phyloP scores from a whole-genome alignment of 73 alveolate genomes.

The Blepharisma japonicum region DNA sequence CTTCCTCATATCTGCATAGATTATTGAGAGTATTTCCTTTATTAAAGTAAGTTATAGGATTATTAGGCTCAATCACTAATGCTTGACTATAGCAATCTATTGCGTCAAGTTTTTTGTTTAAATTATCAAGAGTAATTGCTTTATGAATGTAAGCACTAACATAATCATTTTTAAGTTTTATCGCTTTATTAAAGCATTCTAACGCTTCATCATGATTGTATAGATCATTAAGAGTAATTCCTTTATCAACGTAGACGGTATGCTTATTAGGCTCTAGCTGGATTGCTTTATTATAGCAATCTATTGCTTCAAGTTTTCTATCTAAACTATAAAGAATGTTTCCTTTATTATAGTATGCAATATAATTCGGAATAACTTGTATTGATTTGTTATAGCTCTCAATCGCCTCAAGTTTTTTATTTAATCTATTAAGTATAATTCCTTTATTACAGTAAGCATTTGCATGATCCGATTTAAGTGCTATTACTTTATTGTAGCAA shows the following conservation, averaged over 20 bases:
- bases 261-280: not conserved
- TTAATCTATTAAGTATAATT: not conserved
- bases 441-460: not conserved
- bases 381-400: not conserved
- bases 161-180: not conserved
- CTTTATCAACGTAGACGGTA: not conserved
- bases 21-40: not conserved
- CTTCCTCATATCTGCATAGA: not conserved
- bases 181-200: conserved; percentile 10
- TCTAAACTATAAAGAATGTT: not conserved
- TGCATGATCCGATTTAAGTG: not conserved
- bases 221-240: not conserved
- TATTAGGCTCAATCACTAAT: not conserved
- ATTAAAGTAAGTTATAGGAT: conserved; percentile 20
- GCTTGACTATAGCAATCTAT: conserved; percentile 7
- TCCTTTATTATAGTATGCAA: conserved; percentile 5
- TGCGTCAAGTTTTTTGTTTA: not conserved
- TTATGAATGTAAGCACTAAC: not conserved
- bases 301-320: not conserved
- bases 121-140: not conserved
- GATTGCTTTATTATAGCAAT: not conserved
- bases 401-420: not conserved
- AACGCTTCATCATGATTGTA: not conserved
- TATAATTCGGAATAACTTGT: not conserved
- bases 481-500: conserved; percentile 13